These are phyloP conservation scores for Tricholoma sp. DNA, from an alignment of 768 basidiomycete genomes.

Conservation along the genomic window DNA sequence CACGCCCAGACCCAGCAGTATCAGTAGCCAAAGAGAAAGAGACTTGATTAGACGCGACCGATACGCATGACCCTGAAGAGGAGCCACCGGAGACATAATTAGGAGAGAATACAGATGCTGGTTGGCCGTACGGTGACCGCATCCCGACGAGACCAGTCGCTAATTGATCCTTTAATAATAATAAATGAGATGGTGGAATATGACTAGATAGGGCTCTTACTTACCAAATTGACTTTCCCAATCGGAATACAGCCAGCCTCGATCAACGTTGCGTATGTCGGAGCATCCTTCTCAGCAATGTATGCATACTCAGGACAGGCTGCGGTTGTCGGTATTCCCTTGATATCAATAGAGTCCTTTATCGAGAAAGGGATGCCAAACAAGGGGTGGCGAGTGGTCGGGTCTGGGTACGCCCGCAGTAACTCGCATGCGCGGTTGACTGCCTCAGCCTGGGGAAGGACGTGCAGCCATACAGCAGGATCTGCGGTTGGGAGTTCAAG, in stretches of 20 bases:
- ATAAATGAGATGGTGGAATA: neutral
- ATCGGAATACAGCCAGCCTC: neutral
- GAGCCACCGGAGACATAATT: neutral
- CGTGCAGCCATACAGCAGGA: neutral
- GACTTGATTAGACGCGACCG: conserved; percentile 1
- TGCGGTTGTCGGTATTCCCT: neutral
- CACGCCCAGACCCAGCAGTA: neutral
- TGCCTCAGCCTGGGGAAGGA: neutral
- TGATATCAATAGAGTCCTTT: conserved; percentile 1
- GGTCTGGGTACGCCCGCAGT: neutral
- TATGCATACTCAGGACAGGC: conserved; percentile 1
- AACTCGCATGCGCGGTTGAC: neutral
- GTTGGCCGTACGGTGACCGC: conserved; percentile 1
- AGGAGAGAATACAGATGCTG: neutral
- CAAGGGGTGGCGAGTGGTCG: neutral
- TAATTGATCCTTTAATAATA: neutral
- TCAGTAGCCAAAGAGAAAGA: conserved; percentile 1
- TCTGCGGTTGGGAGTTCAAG: neutral
- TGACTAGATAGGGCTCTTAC: neutral
- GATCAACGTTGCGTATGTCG: neutral
- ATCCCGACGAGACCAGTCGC: conserved; percentile 1
- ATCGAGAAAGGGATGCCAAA: neutral
- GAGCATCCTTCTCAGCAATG: neutral
- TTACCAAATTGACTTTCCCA: neutral
- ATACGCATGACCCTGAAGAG: neutral